phyloP scores from a whole-genome alignment of 345 rosid species.

The Capsella bursapastoris region DNA sequence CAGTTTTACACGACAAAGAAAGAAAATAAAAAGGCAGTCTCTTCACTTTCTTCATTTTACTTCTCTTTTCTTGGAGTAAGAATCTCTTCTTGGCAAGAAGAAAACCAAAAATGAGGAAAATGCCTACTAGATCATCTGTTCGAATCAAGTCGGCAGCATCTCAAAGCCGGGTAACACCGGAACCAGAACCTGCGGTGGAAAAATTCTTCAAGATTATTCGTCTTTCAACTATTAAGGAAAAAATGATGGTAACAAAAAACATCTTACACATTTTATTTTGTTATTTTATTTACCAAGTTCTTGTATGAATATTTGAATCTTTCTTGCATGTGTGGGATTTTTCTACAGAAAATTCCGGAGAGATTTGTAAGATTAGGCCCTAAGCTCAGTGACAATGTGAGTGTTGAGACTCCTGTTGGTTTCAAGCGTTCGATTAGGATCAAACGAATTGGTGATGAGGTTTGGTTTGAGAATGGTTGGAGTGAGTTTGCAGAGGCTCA shows the following conservation, averaged over 20 bases:
- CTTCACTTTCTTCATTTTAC: constrained; percentile 6
- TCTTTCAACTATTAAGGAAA: constrained; percentile 7
- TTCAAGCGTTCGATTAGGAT: constrained; percentile 28
- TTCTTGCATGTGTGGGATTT: constrained; percentile 35
- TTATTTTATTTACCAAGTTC: too few species aligned
- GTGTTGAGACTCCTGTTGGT: constrained; percentile 29
- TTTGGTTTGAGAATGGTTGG: constrained; percentile 44
- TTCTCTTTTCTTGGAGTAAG: not conserved
- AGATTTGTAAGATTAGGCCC: constrained; percentile 42
- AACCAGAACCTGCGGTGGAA: constrained; percentile 14
- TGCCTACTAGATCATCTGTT: constrained; percentile 16
- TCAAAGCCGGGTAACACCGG: constrained; percentile 17
- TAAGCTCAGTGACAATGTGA: constrained; percentile 32
- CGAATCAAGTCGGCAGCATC: constrained; percentile 6
- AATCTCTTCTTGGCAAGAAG: not conserved
- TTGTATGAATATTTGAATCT: not conserved
- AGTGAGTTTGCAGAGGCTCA: constrained; percentile 41
- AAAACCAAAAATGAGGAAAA: not conserved
- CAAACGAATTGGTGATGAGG: constrained; percentile 23
- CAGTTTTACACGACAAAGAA: not conserved
- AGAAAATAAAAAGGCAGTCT: not conserved
- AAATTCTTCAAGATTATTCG: constrained; percentile 23
- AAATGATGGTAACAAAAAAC: constrained; percentile 32
- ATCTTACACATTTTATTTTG: too few species aligned
- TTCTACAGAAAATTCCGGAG: constrained; percentile 24